phyloP scores from a whole-genome alignment of 73 alveolate species.

The Breviolum minutum region DNA sequence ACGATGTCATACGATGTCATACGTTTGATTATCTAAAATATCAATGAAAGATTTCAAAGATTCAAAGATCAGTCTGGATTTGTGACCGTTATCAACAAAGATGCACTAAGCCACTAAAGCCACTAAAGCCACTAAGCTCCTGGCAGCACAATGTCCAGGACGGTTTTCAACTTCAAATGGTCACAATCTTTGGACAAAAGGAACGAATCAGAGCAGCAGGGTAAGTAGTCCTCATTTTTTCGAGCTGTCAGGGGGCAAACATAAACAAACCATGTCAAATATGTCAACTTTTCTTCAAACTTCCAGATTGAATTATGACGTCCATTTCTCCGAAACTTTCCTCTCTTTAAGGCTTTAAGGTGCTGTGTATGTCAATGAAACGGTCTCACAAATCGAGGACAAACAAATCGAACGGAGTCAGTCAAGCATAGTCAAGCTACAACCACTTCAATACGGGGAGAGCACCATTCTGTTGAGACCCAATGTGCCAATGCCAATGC shows the following conservation, averaged over 20 bases:
- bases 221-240: conserved; percentile 26
- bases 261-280: no score
- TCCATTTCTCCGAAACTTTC: no score
- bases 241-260: background rate
- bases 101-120: background rate
- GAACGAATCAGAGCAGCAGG: conserved; percentile 10
- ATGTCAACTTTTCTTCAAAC: no score
- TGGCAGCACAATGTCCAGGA: conserved; percentile 56
- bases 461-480: conserved; percentile 61
- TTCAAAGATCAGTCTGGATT: background rate
- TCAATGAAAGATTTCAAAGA: background rate
- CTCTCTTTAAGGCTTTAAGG: no score
- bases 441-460: conserved; percentile 52
- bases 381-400: no score
- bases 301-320: no score
- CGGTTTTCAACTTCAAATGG: conserved; percentile 34
- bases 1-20: no score
- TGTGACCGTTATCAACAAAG: background rate
- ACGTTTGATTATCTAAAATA: no score
- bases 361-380: no score
- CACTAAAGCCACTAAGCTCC: background rate
- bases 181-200: conserved; percentile 17
- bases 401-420: no score
- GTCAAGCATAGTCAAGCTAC: background rate
- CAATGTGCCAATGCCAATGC: conserved; percentile 74